Evolutionary conservation across 805 yeast species (phyloP).

Genomic region (Kurtzmaniella cleridarum): DNA sequence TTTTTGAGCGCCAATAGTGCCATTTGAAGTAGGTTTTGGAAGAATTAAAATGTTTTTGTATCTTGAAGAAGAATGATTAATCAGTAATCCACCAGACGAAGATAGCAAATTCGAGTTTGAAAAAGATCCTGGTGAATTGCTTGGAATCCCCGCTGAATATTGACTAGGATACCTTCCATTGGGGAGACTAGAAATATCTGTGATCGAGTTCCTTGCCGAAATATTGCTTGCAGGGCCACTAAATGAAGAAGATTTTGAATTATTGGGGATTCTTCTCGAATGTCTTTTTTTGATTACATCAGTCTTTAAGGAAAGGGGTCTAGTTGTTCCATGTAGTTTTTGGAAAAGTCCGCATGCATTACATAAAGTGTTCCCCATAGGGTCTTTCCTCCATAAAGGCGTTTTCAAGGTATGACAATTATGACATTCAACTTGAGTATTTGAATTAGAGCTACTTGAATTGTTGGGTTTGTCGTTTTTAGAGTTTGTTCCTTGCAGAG

Average conservation of each 20-base stretch:
- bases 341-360: slow-evolving; percentile 61
- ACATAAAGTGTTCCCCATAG: slow-evolving; percentile 54
- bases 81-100: neutral
- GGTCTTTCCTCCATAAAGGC: slow-evolving; percentile 59
- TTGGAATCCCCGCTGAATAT: slow-evolving; percentile 2
- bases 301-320: slow-evolving; percentile 54
- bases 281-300: slow-evolving; percentile 55
- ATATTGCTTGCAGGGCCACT: neutral
- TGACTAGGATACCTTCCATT: neutral
- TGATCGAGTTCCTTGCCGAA: slow-evolving; percentile 2
- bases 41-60: slow-evolving; percentile 36
- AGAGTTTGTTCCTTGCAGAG: neutral
- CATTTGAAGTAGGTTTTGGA: slow-evolving; percentile 28
- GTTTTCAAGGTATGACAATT: slow-evolving; percentile 58
- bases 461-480: slow-evolving; percentile 1
- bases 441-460: neutral
- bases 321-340: slow-evolving; percentile 56
- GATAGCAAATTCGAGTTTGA: neutral
- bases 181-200: neutral
- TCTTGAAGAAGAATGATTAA: slow-evolving; percentile 10
- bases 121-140: neutral
- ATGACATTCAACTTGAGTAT: slow-evolving; percentile 37
- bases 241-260: slow-evolving; percentile 4
- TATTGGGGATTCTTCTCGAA: slow-evolving; percentile 29
- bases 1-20: slow-evolving; percentile 2